phyloP scores from a whole-genome alignment of 352 stramenopile species.

The Globisporangium cylindrosporum region DNA sequence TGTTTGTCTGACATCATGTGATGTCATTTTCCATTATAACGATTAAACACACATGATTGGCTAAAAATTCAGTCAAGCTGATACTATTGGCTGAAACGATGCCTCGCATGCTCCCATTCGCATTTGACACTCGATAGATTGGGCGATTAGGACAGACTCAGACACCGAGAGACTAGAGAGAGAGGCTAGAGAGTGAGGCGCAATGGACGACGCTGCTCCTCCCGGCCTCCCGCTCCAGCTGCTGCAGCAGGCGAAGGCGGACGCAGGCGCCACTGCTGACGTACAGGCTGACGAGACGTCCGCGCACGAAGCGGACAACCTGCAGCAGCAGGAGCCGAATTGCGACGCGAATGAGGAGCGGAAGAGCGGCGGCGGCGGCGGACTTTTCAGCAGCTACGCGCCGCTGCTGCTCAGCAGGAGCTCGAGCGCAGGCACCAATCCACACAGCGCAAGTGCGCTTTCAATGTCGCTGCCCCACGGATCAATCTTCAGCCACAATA shows the following conservation, averaged over 20 bases:
- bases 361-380: neutral
- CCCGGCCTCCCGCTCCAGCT: neutral
- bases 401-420: slow-evolving; percentile 14
- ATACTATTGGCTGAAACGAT: slow-evolving; percentile 4
- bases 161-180: neutral
- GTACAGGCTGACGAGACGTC: neutral
- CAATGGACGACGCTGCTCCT: slow-evolving; percentile 5
- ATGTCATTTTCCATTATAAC: neutral
- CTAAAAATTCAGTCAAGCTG: neutral
- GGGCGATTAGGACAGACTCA: neutral
- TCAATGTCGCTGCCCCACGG: neutral
- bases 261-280: neutral
- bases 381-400: neutral
- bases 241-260: neutral
- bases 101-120: neutral
- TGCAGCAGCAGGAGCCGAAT: slow-evolving; percentile 26
- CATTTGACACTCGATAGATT: slow-evolving; percentile 8
- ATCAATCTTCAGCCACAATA: slow-evolving; percentile 10
- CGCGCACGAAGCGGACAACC: neutral
- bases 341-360: slow-evolving; percentile 26
- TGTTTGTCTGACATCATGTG: neutral
- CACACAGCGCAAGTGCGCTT: neutral
- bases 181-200: neutral
- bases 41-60: neutral
- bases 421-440: slow-evolving; percentile 9